phyloP scores from a whole-genome alignment of 2,329 filamentous ascomycete species.

The Acephala macrosclerotiorum region DNA sequence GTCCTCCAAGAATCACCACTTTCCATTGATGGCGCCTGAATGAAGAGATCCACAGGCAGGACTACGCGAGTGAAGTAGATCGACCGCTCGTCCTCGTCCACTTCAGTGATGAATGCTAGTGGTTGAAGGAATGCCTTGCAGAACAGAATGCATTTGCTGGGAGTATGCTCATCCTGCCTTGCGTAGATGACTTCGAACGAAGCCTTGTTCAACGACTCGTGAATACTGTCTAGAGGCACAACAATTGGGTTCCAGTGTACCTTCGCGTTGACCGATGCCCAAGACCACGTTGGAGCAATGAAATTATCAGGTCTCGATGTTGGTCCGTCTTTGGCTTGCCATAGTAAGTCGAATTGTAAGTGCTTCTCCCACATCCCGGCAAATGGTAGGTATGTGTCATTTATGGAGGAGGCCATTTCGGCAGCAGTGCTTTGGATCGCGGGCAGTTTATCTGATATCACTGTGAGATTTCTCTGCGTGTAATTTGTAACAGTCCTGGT shows the following conservation, averaged over 20 bases:
- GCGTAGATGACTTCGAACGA: neutral
- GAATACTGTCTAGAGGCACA: neutral
- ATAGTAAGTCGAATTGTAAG: constrained; percentile 17
- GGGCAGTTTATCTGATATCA: constrained; percentile 23
- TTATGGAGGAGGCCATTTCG: constrained; percentile 15
- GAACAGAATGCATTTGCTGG: neutral
- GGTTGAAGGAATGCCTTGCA: constrained; percentile 9
- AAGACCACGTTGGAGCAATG: constrained; percentile 27
- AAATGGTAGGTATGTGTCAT: constrained; percentile 16
- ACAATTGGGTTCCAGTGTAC: neutral
- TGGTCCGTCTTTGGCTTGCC: constrained; percentile 12
- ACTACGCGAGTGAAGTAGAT: constrained; percentile 5
- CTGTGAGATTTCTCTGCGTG: constrained; percentile 18
- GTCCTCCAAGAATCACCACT: neutral
- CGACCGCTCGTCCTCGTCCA: constrained; percentile 22
- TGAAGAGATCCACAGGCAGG: constrained; percentile 14
- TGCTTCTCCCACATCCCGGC: constrained; percentile 23
- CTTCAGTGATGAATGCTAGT: constrained; percentile 14
- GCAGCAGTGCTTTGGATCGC: constrained; percentile 22
- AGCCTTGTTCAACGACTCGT: neutral
- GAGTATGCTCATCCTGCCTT: no score
- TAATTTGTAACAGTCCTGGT: constrained; percentile 16
- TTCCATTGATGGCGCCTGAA: neutral
- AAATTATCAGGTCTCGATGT: constrained; percentile 11
- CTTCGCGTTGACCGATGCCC: constrained; percentile 15